These are phyloP conservation scores for Xylaria sp. DNA, from an alignment of 2,329 filamentous ascomycete genomes.

Conservation along the genomic window DNA sequence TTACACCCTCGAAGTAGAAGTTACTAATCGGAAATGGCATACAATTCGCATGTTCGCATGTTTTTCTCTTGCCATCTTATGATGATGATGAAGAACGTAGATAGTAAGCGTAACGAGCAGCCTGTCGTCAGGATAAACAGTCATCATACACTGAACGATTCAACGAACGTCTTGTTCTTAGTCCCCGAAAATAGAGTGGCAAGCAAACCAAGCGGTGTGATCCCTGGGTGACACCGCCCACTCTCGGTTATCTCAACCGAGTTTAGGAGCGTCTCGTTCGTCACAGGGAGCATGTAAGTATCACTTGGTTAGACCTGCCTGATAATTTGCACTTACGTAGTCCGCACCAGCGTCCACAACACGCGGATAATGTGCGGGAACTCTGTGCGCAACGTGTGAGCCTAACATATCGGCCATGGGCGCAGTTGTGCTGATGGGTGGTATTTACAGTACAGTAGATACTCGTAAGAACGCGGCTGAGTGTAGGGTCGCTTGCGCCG, in stretches of 20 bases:
- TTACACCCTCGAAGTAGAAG: conserved; percentile 1
- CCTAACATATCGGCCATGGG: conserved; percentile 11
- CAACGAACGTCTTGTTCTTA: not conserved
- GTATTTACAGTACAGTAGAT: not conserved
- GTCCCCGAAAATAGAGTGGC: conserved; percentile 35
- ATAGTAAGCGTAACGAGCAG: conserved; percentile 13
- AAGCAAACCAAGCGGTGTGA: conserved; percentile 33
- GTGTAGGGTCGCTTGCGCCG: conserved; percentile 22
- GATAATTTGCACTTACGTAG: not conserved
- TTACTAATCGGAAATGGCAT: not conserved
- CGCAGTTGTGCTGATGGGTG: conserved; percentile 3
- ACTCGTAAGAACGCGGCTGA: conserved; percentile 26
- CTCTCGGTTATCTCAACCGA: conserved; percentile 36
- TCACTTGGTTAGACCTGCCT: not conserved
- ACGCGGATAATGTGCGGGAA: conserved; percentile 2
- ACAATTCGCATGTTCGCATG: not conserved
- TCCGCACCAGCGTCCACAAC: not conserved
- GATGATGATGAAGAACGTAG: not conserved
- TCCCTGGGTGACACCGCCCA: conserved; percentile 24
- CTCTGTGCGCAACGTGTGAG: not conserved
- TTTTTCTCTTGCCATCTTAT: conserved; percentile 3
- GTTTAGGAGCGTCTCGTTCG: conserved; percentile 16
- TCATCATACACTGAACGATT: conserved; percentile 12
- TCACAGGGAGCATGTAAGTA: conserved; percentile 3
- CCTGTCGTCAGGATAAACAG: not conserved